phyloP scores from a whole-genome alignment of 805 yeast species.

The Candida golubevii region DNA sequence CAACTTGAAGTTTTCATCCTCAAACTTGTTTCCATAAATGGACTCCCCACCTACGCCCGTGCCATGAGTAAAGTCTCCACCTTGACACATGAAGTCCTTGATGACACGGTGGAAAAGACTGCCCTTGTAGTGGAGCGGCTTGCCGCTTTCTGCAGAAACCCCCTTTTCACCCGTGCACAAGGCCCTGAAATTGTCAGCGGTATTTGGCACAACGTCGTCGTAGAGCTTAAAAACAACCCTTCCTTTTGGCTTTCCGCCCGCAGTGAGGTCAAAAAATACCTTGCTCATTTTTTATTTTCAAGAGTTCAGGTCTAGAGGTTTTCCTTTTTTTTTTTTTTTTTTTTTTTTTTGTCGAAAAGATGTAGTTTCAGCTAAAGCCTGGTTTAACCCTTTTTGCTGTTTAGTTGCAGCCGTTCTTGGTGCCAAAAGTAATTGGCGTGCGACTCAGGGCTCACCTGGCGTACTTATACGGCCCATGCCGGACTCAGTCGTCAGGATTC shows the following conservation, averaged over 20 bases:
- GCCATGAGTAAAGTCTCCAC: conserved; percentile 74
- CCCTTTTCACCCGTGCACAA: conserved; percentile 89
- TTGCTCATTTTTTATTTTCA: conserved; percentile 19
- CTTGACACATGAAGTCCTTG: conserved; percentile 86
- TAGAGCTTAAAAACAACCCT: conserved; percentile 74
- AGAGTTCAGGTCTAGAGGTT: no score
- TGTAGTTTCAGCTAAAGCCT: no score
- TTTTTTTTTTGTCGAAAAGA: no score
- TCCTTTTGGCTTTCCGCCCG: conserved; percentile 67
- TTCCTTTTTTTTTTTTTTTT: background rate
- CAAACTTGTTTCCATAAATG: conserved; percentile 77
- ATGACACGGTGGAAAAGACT: conserved; percentile 93
- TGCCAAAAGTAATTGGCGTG: no score
- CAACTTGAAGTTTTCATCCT: conserved; percentile 80
- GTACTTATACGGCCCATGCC: no score
- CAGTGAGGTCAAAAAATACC: conserved; percentile 66
- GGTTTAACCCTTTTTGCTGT: no score
- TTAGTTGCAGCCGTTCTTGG: no score
- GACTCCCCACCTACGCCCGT: conserved; percentile 94
- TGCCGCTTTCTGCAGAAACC: conserved; percentile 40
- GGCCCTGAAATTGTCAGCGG: conserved; percentile 86
- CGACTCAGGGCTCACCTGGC: no score
- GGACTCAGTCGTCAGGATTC: no score
- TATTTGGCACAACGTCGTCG: conserved; percentile 74
- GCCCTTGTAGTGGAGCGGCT: conserved; percentile 70